These are phyloP conservation scores for Sporothrix pallida DNA, from an alignment of 2,329 filamentous ascomycete species.

Conservation along the genomic window DNA sequence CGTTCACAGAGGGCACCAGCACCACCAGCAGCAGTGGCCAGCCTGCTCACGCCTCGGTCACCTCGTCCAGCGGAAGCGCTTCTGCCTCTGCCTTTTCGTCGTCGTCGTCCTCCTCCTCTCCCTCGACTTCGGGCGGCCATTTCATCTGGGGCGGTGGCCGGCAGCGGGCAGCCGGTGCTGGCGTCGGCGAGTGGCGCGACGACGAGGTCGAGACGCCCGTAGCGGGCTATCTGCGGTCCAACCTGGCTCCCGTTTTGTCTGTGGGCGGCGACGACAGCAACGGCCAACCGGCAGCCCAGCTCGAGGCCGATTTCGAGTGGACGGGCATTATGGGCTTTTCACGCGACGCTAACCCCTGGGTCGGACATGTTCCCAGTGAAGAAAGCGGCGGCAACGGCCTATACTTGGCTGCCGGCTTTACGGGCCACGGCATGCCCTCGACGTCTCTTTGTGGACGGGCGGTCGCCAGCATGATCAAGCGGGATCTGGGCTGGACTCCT, in stretches of 20 bases:
- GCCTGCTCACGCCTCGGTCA: background rate
- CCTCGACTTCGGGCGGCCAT: constrained; percentile 51
- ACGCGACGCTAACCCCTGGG: constrained; percentile 71
- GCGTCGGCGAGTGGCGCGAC: constrained; percentile 48
- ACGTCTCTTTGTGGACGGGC: constrained; percentile 70
- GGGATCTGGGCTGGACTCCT: constrained; percentile 35
- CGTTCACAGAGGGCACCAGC: constrained; percentile 40
- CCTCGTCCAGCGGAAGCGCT: background rate
- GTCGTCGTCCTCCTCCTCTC: background rate
- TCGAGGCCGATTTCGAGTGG: constrained; percentile 69
- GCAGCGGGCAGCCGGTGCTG: constrained; percentile 56
- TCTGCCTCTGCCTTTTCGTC: constrained; percentile 42
- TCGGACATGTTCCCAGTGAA: constrained; percentile 66
- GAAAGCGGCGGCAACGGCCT: constrained; percentile 55
- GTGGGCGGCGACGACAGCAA: constrained; percentile 41
- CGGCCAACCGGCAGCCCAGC: constrained; percentile 43
- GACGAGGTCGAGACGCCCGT: constrained; percentile 51
- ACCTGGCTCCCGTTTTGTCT: constrained; percentile 52
- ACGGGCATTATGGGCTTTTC: constrained; percentile 82
- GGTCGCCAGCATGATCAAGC: constrained; percentile 63
- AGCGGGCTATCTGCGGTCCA: constrained; percentile 59
- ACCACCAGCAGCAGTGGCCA: background rate
- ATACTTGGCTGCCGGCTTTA: constrained; percentile 70
- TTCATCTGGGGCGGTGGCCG: constrained; percentile 76
- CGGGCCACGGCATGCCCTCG: constrained; percentile 79